phyloP scores from a whole-genome alignment of 768 basidiomycete species.

The Royoungia palumana region DNA sequence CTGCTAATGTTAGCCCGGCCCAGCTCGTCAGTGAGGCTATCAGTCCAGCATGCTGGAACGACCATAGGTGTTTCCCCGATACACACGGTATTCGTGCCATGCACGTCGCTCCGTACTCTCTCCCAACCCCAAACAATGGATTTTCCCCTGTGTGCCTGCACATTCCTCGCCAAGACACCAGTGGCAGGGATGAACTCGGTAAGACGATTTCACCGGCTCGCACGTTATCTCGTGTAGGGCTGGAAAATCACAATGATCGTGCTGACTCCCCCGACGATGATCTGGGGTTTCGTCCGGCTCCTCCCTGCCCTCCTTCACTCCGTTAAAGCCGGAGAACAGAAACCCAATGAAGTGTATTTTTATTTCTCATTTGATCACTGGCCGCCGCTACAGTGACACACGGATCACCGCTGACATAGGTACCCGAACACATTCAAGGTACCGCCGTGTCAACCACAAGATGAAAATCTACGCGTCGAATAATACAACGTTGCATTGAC shows the following conservation, averaged over 20 bases:
- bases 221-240: neutral
- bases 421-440: neutral
- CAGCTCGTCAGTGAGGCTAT: too few species aligned
- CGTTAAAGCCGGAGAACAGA: neutral
- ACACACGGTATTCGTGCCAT: too few species aligned
- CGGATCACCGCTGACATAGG: constrained; percentile 1
- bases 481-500: too few species aligned
- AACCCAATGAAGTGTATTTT: neutral
- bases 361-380: neutral
- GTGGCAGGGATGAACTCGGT: neutral
- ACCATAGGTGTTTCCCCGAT: neutral
- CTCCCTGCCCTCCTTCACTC: neutral
- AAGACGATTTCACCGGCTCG: neutral
- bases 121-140: too few species aligned
- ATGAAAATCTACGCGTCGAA: too few species aligned
- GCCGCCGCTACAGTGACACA: neutral
- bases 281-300: neutral
- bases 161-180: neutral
- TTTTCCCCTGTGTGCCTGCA: neutral
- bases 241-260: neutral
- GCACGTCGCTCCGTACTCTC: too few species aligned
- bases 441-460: neutral
- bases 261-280: neutral
- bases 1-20: too few species aligned
- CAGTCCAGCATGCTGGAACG: too few species aligned